Evolutionary conservation across 805 yeast genomes (phyloP).

Genomic region (Lachancea thermotolerans): DNA sequence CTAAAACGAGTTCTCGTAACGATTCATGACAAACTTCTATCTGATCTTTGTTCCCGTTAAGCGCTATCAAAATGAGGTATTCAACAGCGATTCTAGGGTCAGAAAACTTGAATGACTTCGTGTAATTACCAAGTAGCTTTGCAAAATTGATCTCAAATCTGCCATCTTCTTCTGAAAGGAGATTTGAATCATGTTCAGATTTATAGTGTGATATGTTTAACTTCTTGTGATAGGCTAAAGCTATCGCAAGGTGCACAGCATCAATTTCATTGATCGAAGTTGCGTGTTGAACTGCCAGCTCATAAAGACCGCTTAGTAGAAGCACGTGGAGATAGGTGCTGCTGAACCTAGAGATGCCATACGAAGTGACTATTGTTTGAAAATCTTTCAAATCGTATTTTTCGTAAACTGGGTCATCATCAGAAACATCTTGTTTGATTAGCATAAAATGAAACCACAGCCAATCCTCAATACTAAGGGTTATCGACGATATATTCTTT

Average conservation of each 20-base stretch:
- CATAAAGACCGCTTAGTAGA: slow-evolving; percentile 72
- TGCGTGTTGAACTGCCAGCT: slow-evolving; percentile 61
- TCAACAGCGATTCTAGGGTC: slow-evolving; percentile 93
- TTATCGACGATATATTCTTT: slow-evolving; percentile 61
- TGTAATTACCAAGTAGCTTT: slow-evolving; percentile 68
- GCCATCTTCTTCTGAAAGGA: slow-evolving; percentile 32
- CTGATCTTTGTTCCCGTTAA: slow-evolving; percentile 42
- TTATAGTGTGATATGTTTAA: slow-evolving; percentile 41
- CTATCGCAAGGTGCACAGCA: slow-evolving; percentile 84
- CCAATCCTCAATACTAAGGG: slow-evolving; percentile 89
- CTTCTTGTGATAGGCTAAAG: slow-evolving; percentile 66
- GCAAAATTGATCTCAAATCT: slow-evolving; percentile 42
- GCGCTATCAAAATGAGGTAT: slow-evolving; percentile 65
- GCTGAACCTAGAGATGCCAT: slow-evolving; percentile 69
- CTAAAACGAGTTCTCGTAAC: slow-evolving; percentile 73
- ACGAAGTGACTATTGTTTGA: slow-evolving; percentile 60
- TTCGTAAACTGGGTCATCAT: slow-evolving; percentile 54
- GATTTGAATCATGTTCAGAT: slow-evolving; percentile 30
- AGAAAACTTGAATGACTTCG: slow-evolving; percentile 72
- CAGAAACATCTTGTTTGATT: slow-evolving; percentile 49
- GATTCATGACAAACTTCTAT: slow-evolving; percentile 64
- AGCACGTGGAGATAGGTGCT: slow-evolving; percentile 69
- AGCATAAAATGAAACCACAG: slow-evolving; percentile 85
- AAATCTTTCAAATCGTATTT: slow-evolving; percentile 66
- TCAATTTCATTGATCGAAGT: slow-evolving; percentile 63